These are phyloP conservation scores for Globisporangium mamillatum DNA, from an alignment of 352 stramenopile genomes.

Conservation along the genomic window DNA sequence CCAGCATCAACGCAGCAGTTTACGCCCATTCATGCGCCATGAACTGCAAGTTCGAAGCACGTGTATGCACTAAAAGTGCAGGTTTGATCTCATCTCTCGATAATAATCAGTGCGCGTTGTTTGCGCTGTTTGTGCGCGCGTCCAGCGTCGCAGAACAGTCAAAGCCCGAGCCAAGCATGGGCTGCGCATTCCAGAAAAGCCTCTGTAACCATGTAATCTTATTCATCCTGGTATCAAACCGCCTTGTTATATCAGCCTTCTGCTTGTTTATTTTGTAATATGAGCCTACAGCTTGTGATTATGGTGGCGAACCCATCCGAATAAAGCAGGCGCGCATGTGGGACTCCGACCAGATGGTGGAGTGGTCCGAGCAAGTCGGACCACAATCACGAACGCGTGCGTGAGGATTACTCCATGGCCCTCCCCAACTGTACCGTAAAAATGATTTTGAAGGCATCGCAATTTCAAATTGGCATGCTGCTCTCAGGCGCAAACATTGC, in stretches of 20 bases:
- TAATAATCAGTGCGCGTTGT: neutral
- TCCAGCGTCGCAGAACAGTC: neutral
- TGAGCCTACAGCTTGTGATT: neutral
- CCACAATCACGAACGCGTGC: neutral
- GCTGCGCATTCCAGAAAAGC: neutral
- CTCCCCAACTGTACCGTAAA: neutral
- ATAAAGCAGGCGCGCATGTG: neutral
- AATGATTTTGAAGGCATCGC: neutral
- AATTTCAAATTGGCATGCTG: neutral
- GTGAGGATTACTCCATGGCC: neutral
- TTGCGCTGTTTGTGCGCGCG: neutral
- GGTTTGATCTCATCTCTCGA: neutral
- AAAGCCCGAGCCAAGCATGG: neutral
- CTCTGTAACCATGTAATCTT: neutral
- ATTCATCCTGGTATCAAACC: neutral
- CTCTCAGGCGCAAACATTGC: neutral
- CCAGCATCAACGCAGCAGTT: neutral
- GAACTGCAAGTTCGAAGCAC: neutral
- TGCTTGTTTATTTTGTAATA: neutral
- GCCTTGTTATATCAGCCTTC: neutral
- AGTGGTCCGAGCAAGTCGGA: too few relatives aligned
- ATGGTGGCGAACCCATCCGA: neutral
- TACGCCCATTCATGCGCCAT: neutral
- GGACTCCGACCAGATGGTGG: too few relatives aligned
- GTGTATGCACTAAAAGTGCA: neutral